Evolutionary conservation across 306 rosid species (phyloP).

Genomic region (Cucumis hystrix): DNA sequence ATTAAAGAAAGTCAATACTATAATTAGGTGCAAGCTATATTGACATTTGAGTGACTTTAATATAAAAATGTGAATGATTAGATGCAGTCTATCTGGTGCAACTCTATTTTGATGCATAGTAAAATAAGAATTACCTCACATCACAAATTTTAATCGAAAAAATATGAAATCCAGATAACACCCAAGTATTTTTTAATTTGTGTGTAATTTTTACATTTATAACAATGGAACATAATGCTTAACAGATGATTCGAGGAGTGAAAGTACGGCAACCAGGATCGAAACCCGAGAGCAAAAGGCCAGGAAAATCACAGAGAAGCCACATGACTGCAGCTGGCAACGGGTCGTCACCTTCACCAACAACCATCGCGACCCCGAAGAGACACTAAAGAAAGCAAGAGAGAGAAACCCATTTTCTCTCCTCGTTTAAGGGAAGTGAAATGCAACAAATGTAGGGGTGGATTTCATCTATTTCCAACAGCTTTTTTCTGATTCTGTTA

Average conservation of each 20-base stretch:
- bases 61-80: too few relatives aligned
- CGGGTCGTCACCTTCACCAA: slow-evolving; percentile 24
- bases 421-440: neutral
- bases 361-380: neutral
- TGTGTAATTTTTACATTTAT: neutral
- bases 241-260: slow-evolving; percentile 93
- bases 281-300: slow-evolving; percentile 49
- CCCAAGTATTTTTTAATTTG: too few relatives aligned
- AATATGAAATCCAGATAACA: too few relatives aligned
- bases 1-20: too few relatives aligned
- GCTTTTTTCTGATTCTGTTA: neutral
- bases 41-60: too few relatives aligned
- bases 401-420: neutral
- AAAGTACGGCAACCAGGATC: slow-evolving; percentile 67
- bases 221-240: neutral
- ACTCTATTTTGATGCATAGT: too few relatives aligned
- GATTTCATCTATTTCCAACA: neutral
- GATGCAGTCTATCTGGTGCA: too few relatives aligned
- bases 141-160: too few relatives aligned
- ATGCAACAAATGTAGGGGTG: neutral
- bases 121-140: too few relatives aligned
- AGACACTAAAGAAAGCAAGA: neutral
- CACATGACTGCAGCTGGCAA: slow-evolving; percentile 29
- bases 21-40: too few relatives aligned
- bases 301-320: slow-evolving; percentile 60